phyloP scores from a whole-genome alignment of 352 stramenopile species.

The Globisporangium sylvaticum region DNA sequence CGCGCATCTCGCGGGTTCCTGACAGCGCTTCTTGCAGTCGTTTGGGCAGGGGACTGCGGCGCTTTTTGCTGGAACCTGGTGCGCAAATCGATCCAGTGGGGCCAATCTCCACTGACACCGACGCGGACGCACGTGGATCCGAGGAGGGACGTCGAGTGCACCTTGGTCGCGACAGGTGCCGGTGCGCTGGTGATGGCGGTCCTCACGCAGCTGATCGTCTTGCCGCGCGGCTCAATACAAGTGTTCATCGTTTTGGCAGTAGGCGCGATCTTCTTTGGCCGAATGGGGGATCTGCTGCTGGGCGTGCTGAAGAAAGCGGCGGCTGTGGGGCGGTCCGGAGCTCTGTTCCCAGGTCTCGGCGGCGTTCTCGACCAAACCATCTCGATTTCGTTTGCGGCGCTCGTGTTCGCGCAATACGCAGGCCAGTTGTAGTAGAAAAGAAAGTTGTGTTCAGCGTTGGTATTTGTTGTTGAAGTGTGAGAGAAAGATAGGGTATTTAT shows the following conservation, averaged over 20 bases:
- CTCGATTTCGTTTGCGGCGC: slow-evolving; percentile 74
- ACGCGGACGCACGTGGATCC: neutral
- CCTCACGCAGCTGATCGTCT: neutral
- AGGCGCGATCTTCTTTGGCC: slow-evolving; percentile 68
- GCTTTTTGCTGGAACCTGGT: slow-evolving; percentile 4
- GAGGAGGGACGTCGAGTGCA: slow-evolving; percentile 3
- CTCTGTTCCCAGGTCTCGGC: slow-evolving; percentile 89
- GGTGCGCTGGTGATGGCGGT: slow-evolving; percentile 4
- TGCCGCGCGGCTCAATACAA: neutral
- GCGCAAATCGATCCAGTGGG: neutral
- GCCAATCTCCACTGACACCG: neutral
- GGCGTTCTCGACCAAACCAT: slow-evolving; percentile 89
- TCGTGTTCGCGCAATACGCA: slow-evolving; percentile 24
- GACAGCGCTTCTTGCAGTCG: neutral
- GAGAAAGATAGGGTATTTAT: too few species aligned
- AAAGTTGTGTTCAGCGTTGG: neutral
- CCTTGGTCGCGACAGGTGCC: neutral
- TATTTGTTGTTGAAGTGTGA: too few species aligned
- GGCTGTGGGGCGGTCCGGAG: slow-evolving; percentile 87
- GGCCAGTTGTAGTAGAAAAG: neutral
- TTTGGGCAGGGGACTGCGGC: neutral
- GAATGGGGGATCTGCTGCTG: slow-evolving; percentile 88
- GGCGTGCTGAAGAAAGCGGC: slow-evolving; percentile 90
- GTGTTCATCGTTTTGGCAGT: slow-evolving; percentile 30
- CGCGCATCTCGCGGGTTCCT: neutral